Percentiles rank a stretch among this genome's conserved stretches.
Evolutionary conservation across 371 early-diverging fungal genomes (phyloP).

Genomic region (Syncephalis plumigaleata): DNA sequence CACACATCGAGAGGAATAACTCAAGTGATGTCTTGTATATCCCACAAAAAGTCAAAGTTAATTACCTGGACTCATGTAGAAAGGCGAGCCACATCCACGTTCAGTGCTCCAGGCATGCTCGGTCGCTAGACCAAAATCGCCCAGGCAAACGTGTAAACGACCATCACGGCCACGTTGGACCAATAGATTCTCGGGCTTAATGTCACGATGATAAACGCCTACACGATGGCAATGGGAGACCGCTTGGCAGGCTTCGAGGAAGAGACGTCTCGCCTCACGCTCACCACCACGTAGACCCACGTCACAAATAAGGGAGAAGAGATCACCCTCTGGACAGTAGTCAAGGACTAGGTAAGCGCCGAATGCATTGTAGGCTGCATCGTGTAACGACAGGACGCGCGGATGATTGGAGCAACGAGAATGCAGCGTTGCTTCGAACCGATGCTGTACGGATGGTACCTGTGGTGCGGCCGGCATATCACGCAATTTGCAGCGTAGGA

Average conservation of each 20-base stretch:
- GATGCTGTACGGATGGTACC: too few species aligned
- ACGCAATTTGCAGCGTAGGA: too few species aligned
- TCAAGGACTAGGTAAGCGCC: conserved; percentile 34
- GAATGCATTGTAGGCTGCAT: too few species aligned
- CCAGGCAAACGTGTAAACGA: conserved; percentile 45
- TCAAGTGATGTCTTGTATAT: too few species aligned
- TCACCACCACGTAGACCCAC: too few species aligned
- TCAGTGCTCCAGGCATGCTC: conserved; percentile 49
- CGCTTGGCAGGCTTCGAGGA: conserved; percentile 35
- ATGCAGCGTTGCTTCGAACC: too few species aligned
- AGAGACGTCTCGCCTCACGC: conserved; percentile 17
- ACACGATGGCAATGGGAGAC: conserved; percentile 33
- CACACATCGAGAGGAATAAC: too few species aligned
- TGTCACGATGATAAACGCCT: conserved; percentile 50
- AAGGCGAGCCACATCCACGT: conserved; percentile 78
- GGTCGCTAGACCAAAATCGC: conserved; percentile 90
- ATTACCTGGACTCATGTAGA: conserved; percentile 80
- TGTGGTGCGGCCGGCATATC: too few species aligned
- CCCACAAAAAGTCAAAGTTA: too few species aligned
- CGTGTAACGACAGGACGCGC: too few species aligned
- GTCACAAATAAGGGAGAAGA: conserved; percentile 13
- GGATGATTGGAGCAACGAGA: too few species aligned
- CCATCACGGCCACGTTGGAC: conserved; percentile 13
- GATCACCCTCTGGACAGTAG: conserved; percentile 38
- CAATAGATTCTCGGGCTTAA: conserved; percentile 41